Conservation (phyloP, 1,284 basidiomycete genomes). For the Inonotus obliquus region DNA sequence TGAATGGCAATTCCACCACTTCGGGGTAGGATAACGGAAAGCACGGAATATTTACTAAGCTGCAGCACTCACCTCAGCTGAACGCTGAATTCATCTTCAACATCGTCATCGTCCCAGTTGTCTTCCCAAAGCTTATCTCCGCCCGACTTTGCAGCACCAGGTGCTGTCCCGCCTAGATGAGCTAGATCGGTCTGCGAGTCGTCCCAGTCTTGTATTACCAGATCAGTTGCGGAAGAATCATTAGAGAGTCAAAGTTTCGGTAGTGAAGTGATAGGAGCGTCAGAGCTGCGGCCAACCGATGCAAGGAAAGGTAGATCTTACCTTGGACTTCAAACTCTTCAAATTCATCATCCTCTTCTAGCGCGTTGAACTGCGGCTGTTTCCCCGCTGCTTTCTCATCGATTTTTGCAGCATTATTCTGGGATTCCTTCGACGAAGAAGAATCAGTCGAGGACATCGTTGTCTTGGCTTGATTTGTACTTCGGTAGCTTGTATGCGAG, state of each 20-base stretch:
- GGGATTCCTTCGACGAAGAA: constrained; percentile 13
- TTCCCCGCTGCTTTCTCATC: constrained; percentile 18
- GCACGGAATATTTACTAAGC: not conserved
- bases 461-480: not conserved
- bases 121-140: constrained; percentile 96
- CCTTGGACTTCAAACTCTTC: constrained; percentile 77
- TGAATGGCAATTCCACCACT: too few relatives aligned
- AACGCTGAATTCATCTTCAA: constrained; percentile 95
- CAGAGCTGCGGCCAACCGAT: not conserved
- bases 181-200: constrained; percentile 78
- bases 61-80: constrained; percentile 74
- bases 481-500: not conserved
- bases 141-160: constrained; percentile 66
- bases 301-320: constrained; percentile 23
- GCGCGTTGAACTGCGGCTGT: constrained; percentile 47
- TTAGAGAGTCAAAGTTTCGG: too few relatives aligned
- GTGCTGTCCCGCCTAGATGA: constrained; percentile 65
- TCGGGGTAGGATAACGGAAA: not conserved
- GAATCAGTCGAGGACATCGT: constrained; percentile 13
- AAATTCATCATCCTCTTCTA: constrained; percentile 84
- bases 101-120: constrained; percentile 99
- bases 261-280: not conserved
- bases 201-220: constrained; percentile 64
- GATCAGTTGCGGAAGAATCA: not conserved
- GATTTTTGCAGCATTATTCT: constrained; percentile 3